phyloP scores from a whole-genome alignment of 805 yeast genomes.

The Wickerhamomyces chaumierensis region DNA sequence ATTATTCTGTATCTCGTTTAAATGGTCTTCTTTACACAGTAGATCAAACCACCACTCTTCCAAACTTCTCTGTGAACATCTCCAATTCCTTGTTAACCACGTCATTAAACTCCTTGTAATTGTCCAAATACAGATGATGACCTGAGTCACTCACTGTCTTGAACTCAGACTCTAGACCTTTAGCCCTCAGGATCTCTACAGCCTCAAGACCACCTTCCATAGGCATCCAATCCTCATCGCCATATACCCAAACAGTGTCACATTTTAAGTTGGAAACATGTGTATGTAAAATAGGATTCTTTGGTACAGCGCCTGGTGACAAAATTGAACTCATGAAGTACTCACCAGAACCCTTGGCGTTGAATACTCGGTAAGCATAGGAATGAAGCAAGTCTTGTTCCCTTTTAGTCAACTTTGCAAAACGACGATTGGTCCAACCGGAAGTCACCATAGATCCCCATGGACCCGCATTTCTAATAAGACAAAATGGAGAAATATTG shows the following conservation, averaged over 20 bases:
- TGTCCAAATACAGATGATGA: slow-evolving; percentile 73
- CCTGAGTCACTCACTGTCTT: slow-evolving; percentile 46
- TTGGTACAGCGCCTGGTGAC: slow-evolving; percentile 86
- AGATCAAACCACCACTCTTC: no score
- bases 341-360: slow-evolving; percentile 85
- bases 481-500: slow-evolving; percentile 74
- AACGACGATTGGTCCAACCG: slow-evolving; percentile 82
- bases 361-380: slow-evolving; percentile 78
- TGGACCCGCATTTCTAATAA: slow-evolving; percentile 71
- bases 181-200: slow-evolving; percentile 16
- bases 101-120: slow-evolving; percentile 40
- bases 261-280: slow-evolving; percentile 35
- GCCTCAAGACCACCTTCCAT: slow-evolving; percentile 27
- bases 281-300: slow-evolving; percentile 48
- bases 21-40: no score
- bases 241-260: slow-evolving; percentile 76
- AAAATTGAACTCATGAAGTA: slow-evolving; percentile 75
- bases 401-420: slow-evolving; percentile 38
- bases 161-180: slow-evolving; percentile 21
- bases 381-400: slow-evolving; percentile 52
- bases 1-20: no score
- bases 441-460: slow-evolving; percentile 78
- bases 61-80: background rate
- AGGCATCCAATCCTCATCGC: slow-evolving; percentile 64
- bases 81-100: slow-evolving; percentile 42